Evolutionary conservation across 2,329 filamentous ascomycete species (phyloP).

Genomic region (Arthrobotrys pseudoclavata): DNA sequence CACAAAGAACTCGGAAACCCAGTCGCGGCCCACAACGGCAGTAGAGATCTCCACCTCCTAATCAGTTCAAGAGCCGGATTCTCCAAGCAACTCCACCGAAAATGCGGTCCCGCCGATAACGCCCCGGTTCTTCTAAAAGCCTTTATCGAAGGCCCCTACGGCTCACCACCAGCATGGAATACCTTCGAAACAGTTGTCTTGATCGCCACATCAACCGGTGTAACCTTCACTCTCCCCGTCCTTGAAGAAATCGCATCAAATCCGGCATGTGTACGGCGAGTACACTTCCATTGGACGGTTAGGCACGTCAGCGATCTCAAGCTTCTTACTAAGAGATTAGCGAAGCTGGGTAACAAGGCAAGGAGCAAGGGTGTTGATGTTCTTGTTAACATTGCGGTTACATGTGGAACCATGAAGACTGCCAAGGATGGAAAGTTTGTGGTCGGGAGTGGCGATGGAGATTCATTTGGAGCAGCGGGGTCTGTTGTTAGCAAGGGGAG

Average conservation of each 20-base stretch:
- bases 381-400: conserved; percentile 48
- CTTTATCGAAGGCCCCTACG: conserved; percentile 93
- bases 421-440: conserved; percentile 35
- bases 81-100: conserved; percentile 83
- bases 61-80: conserved; percentile 94
- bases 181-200: conserved; percentile 92
- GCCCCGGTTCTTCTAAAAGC: conserved; percentile 71
- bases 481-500: conserved; percentile 38
- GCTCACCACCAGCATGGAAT: conserved; percentile 91
- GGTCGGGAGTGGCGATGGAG: conserved; percentile 22
- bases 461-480: neutral
- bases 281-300: conserved; percentile 57
- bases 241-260: conserved; percentile 73
- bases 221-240: conserved; percentile 92
- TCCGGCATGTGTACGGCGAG: conserved; percentile 45
- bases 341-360: conserved; percentile 36
- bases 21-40: conserved; percentile 65
- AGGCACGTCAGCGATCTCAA: conserved; percentile 56
- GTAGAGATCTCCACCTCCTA: conserved; percentile 88
- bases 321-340: conserved; percentile 48
- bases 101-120: conserved; percentile 60
- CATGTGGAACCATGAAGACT: conserved; percentile 55
- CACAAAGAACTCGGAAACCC: conserved; percentile 75
- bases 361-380: conserved; percentile 49
- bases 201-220: conserved; percentile 92